These are phyloP conservation scores for Prunus yedoensis DNA, from an alignment of 331 rosid genomes.

Conservation along the genomic window DNA sequence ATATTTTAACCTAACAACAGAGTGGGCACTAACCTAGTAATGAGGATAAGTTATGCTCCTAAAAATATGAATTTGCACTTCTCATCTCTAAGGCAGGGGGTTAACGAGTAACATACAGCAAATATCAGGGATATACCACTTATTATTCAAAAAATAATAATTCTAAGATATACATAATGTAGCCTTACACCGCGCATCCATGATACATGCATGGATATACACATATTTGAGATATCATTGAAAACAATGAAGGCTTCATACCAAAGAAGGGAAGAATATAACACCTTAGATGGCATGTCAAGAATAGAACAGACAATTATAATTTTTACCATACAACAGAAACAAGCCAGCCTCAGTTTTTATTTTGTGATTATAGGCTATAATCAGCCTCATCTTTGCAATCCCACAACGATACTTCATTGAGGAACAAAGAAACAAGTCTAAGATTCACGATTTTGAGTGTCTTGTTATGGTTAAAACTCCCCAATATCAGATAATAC, in stretches of 20 bases:
- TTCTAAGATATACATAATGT: not conserved
- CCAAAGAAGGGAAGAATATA: not conserved
- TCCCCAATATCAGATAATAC: not conserved
- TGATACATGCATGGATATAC: not conserved
- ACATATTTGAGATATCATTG: not conserved
- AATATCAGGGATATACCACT: not conserved
- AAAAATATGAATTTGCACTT: not conserved
- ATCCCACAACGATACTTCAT: not conserved
- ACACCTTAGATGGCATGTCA: not conserved
- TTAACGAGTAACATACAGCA: not conserved
- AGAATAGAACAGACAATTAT: not conserved
- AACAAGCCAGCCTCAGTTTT: not conserved
- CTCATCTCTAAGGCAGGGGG: not conserved
- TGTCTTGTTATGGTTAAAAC: not conserved
- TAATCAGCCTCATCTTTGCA: not conserved
- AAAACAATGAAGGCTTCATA: not conserved
- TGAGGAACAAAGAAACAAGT: too few species aligned
- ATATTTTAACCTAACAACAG: slow-evolving; percentile 2
- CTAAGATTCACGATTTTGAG: too few species aligned
- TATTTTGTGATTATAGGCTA: not conserved
- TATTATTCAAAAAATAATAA: not conserved
- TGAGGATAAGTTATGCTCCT: not conserved
- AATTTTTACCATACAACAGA: not conserved
- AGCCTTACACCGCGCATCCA: too few species aligned
- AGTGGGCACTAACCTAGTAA: not conserved